phyloP scores from a whole-genome alignment of 805 yeast genomes.

The Myxozyma vanderwaltii region DNA sequence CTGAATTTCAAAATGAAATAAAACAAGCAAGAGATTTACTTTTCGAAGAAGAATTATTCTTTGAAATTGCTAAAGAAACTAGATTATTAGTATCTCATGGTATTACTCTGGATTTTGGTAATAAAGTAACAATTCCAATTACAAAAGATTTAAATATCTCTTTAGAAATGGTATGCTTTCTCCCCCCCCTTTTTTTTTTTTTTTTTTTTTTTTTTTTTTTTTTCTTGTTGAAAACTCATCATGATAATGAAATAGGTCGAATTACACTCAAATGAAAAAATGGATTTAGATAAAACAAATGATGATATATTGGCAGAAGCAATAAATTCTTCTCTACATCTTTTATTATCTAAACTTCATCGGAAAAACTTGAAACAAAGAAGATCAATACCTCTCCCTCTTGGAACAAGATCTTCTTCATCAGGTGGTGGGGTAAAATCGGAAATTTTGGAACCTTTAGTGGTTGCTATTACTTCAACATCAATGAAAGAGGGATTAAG shows the following conservation, averaged over 20 bases:
- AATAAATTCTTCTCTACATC: conserved; percentile 55
- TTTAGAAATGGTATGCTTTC: conserved; percentile 52
- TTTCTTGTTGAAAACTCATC: not conserved
- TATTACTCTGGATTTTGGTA: conserved; percentile 60
- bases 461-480: conserved; percentile 2
- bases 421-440: not conserved
- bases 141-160: conserved; percentile 64
- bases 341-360: conserved; percentile 64
- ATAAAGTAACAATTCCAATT: conserved; percentile 65
- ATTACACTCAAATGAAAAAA: not conserved
- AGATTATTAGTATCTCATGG: conserved; percentile 65
- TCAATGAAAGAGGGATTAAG: not conserved
- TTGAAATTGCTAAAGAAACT: conserved; percentile 76
- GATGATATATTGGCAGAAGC: conserved; percentile 51
- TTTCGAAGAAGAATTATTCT: conserved; percentile 88
- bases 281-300: conserved; percentile 3
- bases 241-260: not conserved
- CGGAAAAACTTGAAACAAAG: conserved; percentile 49
- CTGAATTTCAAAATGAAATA: conserved; percentile 54
- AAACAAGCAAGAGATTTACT: conserved; percentile 68
- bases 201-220: not conserved
- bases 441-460: conserved; percentile 20
- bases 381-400: conserved; percentile 26
- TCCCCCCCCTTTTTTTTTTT: not conserved
- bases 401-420: conserved; percentile 14